phyloP scores from a whole-genome alignment of 1,139 yeast species.

The Pichia sp. region DNA sequence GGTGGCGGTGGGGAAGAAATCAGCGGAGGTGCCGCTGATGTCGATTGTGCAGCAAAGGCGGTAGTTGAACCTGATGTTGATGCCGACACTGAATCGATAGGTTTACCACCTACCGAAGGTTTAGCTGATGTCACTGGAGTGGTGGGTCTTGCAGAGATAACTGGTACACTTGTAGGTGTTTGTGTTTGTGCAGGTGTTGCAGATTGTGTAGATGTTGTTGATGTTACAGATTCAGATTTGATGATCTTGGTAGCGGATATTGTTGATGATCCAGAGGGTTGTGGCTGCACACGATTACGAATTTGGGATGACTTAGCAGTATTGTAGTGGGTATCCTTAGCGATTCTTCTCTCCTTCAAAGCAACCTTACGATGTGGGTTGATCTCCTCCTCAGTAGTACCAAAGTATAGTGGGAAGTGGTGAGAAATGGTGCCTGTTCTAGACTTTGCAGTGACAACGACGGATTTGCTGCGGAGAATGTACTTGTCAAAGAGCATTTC shows the following conservation, averaged over 20 bases:
- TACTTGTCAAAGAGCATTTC: conserved; percentile 16
- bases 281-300: too few species aligned
- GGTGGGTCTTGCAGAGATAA: conserved; percentile 2
- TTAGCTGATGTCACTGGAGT: background rate
- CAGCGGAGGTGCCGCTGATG: background rate
- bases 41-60: background rate
- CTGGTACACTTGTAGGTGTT: too few species aligned
- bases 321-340: conserved; percentile 16
- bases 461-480: conserved; percentile 15
- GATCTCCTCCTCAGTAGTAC: conserved; percentile 26
- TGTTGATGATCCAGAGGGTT: too few species aligned
- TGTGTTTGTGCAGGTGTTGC: background rate
- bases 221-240: background rate
- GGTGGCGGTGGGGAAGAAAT: too few species aligned
- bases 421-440: conserved; percentile 9
- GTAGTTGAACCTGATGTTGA: background rate
- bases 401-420: conserved; percentile 25
- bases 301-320: conserved; percentile 5
- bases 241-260: too few species aligned
- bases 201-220: background rate
- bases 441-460: conserved; percentile 14
- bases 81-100: background rate
- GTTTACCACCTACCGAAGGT: background rate
- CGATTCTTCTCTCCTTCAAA: conserved; percentile 17
- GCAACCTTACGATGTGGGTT: conserved; percentile 18